A percentile compares a stretch with the other conserved stretches of the same genome.
These are phyloP conservation scores for Fagus crenata DNA, from an alignment of 306 rosid genomes.

Conservation along the genomic window DNA sequence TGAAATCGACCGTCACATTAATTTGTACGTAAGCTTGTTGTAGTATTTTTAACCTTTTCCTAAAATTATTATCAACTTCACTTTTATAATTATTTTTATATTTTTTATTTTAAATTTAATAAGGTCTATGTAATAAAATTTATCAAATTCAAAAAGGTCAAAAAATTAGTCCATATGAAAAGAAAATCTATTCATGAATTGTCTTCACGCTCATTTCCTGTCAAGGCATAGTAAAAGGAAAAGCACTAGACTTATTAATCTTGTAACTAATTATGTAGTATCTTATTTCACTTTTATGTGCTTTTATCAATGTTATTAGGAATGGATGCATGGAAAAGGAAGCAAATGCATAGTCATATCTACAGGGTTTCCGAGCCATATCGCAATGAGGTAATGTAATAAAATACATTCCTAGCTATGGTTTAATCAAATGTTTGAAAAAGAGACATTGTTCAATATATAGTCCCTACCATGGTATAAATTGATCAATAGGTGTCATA, in stretches of 20 bases:
- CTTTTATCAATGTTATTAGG: conserved; percentile 42
- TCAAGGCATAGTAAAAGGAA: not conserved
- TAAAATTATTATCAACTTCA: no score
- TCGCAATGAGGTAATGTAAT: conserved; percentile 58
- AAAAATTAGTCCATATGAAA: not conserved
- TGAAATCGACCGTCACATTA: no score
- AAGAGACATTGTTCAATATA: not conserved
- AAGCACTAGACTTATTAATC: not conserved
- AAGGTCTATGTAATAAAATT: no score
- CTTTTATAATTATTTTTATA: no score
- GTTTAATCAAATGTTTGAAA: not conserved
- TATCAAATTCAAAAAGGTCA: not conserved
- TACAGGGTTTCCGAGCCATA: conserved; percentile 77
- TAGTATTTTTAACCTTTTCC: no score
- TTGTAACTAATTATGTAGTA: no score
- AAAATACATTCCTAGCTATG: not conserved
- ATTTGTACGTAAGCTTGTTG: no score
- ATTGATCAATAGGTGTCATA: no score
- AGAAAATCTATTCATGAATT: conserved; percentile 2
- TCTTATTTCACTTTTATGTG: not conserved
- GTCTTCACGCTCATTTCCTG: conserved; percentile 9
- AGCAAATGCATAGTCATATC: conserved; percentile 85
- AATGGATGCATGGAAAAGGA: conserved; percentile 83
- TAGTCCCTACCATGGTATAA: no score
- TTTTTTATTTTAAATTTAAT: no score